Percentiles rank a stretch among this genome's conserved stretches.
Conservation (phyloP, 83 land plant genomes). For the Picea mariana region DNA sequence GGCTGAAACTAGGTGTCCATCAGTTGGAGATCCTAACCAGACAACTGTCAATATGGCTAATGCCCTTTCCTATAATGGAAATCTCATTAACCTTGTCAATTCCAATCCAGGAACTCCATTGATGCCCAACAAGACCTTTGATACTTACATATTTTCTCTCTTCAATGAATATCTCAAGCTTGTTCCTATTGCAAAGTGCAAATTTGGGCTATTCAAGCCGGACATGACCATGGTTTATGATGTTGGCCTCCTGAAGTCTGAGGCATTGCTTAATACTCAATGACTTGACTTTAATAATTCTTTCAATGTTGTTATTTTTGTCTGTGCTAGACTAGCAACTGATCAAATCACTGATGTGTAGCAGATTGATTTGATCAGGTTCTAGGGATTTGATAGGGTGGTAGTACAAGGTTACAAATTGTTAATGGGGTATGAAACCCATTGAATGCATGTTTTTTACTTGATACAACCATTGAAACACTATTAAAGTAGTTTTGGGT, state of each 20-base stretch:
- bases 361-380: too few relatives aligned
- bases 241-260: conserved; percentile 27
- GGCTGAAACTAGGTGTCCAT: conserved; percentile 83
- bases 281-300: too few relatives aligned
- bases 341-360: too few relatives aligned
- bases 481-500: too few relatives aligned
- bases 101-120: conserved; percentile 67
- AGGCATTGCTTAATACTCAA: conserved; percentile 16
- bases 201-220: conserved; percentile 68
- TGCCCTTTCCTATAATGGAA: conserved; percentile 47
- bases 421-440: too few relatives aligned
- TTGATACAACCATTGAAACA: too few relatives aligned
- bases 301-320: too few relatives aligned
- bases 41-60: conserved; percentile 22
- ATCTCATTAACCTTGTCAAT: conserved; percentile 38
- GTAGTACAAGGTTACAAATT: too few relatives aligned
- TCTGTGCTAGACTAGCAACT: too few relatives aligned
- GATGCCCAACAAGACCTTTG: conserved; percentile 55
- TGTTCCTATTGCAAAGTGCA: conserved; percentile 54
- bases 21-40: conserved; percentile 56
- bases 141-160: conserved; percentile 58
- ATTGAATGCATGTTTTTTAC: too few relatives aligned
- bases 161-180: conserved; percentile 73
- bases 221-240: conserved; percentile 66
- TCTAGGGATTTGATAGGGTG: too few relatives aligned